Evolutionary conservation across 208 protist species (phyloP), one percentile per base, ranked within the genome.

Genomic region (Leishmania tarentolae): DNA sequence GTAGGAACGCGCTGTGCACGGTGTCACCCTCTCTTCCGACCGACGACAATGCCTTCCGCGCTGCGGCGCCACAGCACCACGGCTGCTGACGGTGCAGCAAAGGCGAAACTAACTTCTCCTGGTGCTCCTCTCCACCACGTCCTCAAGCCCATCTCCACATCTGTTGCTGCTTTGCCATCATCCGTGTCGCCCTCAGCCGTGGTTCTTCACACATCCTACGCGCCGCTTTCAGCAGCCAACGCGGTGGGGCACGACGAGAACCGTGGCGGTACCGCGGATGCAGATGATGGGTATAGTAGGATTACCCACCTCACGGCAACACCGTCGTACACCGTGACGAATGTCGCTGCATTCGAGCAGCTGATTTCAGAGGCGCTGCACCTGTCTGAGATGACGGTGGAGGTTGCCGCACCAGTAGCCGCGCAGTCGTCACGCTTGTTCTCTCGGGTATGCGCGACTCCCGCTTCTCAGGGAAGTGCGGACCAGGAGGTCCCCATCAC

Each of bases 341-440:
- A 89, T 52, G 35, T 47, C 0, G n/a, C 28, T 19, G 81, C 79
- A 2, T 80, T 89, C 19, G 76, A 89, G 81, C n/a, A 73, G 50
- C 76, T 86, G 15, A 79, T 89, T 44, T 42, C 44, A 0, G 76
- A 80, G 35, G 86, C 84, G 5, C 74, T 88, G 13, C 72, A 44
- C 24, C 40, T 79, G 7, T 78, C 74, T 63, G 74, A 69, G 13
- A 61, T 78, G 47, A 74, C 63, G 9, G 31, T 63, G 42, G 42
- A 65, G 24, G 68, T 50, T 24, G 65, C 37, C 59, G 21, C 40
- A 17, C 50, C 68, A 57, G 37, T 61, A 75, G 8, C 24, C 21
- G 42, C 69, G 24, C 42, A 17, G 31, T 24, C 44, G 42, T 1
- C 69, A n/a, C 28, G 35, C 2, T 76, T 75, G 7, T 75, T 35